Conservation (phyloP, 257 asterid genomes). For the Linderniella brevidens region DNA sequence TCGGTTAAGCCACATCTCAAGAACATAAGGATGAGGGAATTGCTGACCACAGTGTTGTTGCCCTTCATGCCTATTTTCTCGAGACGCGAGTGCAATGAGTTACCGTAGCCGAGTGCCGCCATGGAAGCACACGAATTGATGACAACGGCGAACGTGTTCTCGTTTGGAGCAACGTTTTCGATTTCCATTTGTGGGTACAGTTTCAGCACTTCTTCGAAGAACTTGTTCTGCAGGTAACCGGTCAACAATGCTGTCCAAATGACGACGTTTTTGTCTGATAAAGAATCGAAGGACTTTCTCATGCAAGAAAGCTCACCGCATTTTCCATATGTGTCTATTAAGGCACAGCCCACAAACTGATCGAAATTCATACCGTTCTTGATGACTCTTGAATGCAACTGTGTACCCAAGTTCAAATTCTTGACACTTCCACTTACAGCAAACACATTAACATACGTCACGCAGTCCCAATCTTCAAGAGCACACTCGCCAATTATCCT, state of each 20-base stretch:
- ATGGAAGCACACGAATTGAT: constrained; percentile 60
- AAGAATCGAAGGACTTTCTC: constrained; percentile 23
- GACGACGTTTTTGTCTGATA: constrained; percentile 38
- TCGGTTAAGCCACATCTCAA: constrained; percentile 55
- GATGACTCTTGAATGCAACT: constrained; percentile 34
- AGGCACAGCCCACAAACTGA: constrained; percentile 40
- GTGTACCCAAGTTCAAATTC: constrained; percentile 48
- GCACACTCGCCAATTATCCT: constrained; percentile 31
- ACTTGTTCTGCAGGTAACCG: constrained; percentile 58
- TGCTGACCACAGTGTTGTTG: constrained; percentile 21
- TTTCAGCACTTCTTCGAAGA: constrained; percentile 62
- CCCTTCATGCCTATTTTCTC: constrained; percentile 44
- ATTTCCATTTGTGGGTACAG: constrained; percentile 40
- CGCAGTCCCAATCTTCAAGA: constrained; percentile 35
- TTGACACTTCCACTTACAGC: constrained; percentile 41
- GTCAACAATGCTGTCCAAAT: constrained; percentile 61
- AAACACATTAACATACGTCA: constrained; percentile 41
- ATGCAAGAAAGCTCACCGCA: constrained; percentile 38
- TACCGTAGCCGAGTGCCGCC: constrained; percentile 57
- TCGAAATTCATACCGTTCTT: constrained; percentile 32
- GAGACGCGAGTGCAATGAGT: constrained; percentile 41
- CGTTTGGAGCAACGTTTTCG: constrained; percentile 47
- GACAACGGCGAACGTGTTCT: constrained; percentile 52
- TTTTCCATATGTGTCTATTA: constrained; percentile 75
- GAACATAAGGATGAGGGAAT: constrained; percentile 58